Evolutionary conservation across 2,329 filamentous ascomycete species (phyloP), one percentile per base, ranked within the genome.

Genomic region (Cytospora paraplurivora): DNA sequence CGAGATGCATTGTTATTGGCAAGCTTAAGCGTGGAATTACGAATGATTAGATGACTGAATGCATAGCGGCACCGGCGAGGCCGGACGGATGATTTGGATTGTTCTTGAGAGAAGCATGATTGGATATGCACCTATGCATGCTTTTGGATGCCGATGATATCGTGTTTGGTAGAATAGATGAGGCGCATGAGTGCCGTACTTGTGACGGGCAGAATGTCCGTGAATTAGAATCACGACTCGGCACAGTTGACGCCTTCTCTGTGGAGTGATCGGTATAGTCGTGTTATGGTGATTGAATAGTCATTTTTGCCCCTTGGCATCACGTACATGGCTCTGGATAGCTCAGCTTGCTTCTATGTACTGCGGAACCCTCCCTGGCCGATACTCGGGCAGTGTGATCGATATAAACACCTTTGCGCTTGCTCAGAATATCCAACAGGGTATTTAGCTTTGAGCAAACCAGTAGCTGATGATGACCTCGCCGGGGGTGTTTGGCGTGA

Each of bases 11-110:
- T 35, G 54, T 15, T 47, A 11, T 34, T 34, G 52, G 38, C 21
- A 62, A 34, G 37, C 37, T 44, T 21, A 56, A n/a, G 49, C 32
- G 47, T 52, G 51, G 51, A 13, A 41, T 52, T 41, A 56, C 37
- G 57, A 60, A 60, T 59, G 41, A 60, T 27, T 60, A 60, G 19
- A 63, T 35, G 27, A 51, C 33, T 12, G 19, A 44, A 51, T 51
- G 51, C 41, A 19, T 54, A 21, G 56, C 17, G 41, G 41, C 33
- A 12, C 33, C 35, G 2, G 19, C 59, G 53, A 41, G 52, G 38
- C 47, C 37, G 11, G 27, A 1, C 33, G 59, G 54, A 32, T 56
- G 21, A 37, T 51, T 56, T 58, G 34, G 51, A 38, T 47, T 55
- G 33, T 50, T 34, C 33, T 32, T 35, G 3, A 19, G 32, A 11